Evolutionary conservation across 2,329 filamentous ascomycete species (phyloP).

Genomic region (Cordyceps javanica): DNA sequence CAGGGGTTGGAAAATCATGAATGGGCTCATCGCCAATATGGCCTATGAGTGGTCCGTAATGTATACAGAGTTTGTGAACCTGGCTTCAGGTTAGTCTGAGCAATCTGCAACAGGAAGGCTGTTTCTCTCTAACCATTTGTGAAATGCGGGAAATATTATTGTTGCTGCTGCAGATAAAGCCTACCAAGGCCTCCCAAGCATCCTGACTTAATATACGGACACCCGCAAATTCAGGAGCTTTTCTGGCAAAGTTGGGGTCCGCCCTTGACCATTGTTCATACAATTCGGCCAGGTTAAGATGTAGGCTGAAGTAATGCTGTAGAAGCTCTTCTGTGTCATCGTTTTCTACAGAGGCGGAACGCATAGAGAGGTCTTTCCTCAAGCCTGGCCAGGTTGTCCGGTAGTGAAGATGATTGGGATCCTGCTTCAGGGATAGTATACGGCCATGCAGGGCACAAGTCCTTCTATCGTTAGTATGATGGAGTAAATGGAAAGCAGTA

Average conservation of each 20-base stretch:
- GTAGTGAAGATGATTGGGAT: slow-evolving; percentile 72
- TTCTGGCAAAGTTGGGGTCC: slow-evolving; percentile 83
- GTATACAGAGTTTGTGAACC: slow-evolving; percentile 78
- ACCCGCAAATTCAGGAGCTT: slow-evolving; percentile 80
- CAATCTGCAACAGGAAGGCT: not conserved
- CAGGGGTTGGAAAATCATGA: slow-evolving; percentile 79
- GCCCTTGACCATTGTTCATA: slow-evolving; percentile 83
- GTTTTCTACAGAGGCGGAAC: slow-evolving; percentile 16
- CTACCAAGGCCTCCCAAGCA: slow-evolving; percentile 88
- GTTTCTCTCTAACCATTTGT: slow-evolving; percentile 65
- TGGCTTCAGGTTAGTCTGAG: slow-evolving; percentile 21
- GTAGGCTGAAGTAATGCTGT: slow-evolving; percentile 80
- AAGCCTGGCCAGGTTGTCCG: slow-evolving; percentile 55
- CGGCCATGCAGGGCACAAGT: slow-evolving; percentile 80
- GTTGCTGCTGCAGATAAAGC: slow-evolving; percentile 98
- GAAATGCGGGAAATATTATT: slow-evolving; percentile 96
- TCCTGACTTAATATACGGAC: slow-evolving; percentile 91
- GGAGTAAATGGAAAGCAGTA: not conserved
- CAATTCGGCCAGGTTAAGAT: slow-evolving; percentile 65
- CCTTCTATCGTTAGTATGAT: slow-evolving; percentile 35
- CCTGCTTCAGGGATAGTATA: slow-evolving; percentile 79
- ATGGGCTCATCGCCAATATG: slow-evolving; percentile 64
- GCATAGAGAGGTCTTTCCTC: slow-evolving; percentile 13
- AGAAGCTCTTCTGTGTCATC: slow-evolving; percentile 72
- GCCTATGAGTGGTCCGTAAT: slow-evolving; percentile 76